These are phyloP conservation scores for Colletotrichum tabaci DNA, from an alignment of 2,329 filamentous ascomycete species.

Conservation along the genomic window DNA sequence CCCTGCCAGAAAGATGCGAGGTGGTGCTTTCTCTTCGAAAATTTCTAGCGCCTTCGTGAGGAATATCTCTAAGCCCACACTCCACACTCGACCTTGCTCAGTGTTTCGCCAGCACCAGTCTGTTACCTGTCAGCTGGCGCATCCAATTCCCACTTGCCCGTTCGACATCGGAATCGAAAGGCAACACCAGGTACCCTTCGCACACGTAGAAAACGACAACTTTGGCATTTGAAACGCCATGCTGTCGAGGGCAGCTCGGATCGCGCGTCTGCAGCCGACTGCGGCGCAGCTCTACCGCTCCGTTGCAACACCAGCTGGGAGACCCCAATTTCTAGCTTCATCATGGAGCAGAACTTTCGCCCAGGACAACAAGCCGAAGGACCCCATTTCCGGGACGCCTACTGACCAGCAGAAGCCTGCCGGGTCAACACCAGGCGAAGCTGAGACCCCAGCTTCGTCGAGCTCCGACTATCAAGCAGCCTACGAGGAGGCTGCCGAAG, in stretches of 20 bases:
- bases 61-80: constrained; percentile 34
- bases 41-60: constrained; percentile 41
- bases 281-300: constrained; percentile 42
- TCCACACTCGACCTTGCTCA: constrained; percentile 22
- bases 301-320: constrained; percentile 38
- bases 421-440: constrained; percentile 14
- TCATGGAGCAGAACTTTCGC: constrained; percentile 42
- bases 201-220: not conserved
- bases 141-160: not conserved
- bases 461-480: constrained; percentile 21
- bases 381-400: constrained; percentile 24
- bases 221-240: constrained; percentile 41
- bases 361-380: constrained; percentile 35
- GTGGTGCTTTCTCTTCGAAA: constrained; percentile 37
- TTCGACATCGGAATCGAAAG: not conserved
- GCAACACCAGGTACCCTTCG: not conserved
- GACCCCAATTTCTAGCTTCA: constrained; percentile 35
- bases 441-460: constrained; percentile 12
- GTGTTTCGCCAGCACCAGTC: constrained; percentile 21
- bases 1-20: constrained; percentile 10
- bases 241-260: constrained; percentile 45
- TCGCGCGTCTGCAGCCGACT: constrained; percentile 43
- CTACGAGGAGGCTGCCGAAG: constrained; percentile 27
- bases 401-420: constrained; percentile 29
- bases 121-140: constrained; percentile 24